Percentiles rank a stretch among this genome's conserved stretches.
Conservation (phyloP, 768 basidiomycete genomes). For the Leccinum variicolor region DNA sequence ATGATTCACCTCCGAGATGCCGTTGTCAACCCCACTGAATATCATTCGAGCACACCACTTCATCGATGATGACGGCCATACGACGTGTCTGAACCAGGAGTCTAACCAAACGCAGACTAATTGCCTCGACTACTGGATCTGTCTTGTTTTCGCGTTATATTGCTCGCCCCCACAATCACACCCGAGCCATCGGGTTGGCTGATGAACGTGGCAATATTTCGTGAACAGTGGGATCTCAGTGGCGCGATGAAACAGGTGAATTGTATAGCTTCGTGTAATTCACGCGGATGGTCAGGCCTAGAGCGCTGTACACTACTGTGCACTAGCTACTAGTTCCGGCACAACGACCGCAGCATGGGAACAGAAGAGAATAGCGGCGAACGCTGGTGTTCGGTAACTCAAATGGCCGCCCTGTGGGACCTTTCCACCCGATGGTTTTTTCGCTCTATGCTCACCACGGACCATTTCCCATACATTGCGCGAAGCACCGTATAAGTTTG, state of each 20-base stretch:
- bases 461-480: too few relatives aligned
- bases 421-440: too few relatives aligned
- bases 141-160: too few relatives aligned
- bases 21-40: not conserved
- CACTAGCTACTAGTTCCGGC: not conserved
- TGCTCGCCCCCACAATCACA: not conserved
- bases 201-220: not conserved
- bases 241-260: not conserved
- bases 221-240: not conserved
- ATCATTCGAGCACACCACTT: not conserved
- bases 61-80: not conserved
- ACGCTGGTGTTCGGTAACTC: too few relatives aligned
- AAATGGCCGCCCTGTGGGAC: too few relatives aligned
- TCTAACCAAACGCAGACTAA: not conserved
- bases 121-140: not conserved
- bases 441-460: too few relatives aligned
- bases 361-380: not conserved
- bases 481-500: too few relatives aligned
- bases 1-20: not conserved
- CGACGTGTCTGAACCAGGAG: too few relatives aligned
- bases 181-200: not conserved
- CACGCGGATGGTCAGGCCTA: not conserved
- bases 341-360: not conserved
- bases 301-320: not conserved
- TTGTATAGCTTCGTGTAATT: not conserved